phyloP scores from a whole-genome alignment of 2,329 filamentous ascomycete genomes.

The Penicillium sp. region DNA sequence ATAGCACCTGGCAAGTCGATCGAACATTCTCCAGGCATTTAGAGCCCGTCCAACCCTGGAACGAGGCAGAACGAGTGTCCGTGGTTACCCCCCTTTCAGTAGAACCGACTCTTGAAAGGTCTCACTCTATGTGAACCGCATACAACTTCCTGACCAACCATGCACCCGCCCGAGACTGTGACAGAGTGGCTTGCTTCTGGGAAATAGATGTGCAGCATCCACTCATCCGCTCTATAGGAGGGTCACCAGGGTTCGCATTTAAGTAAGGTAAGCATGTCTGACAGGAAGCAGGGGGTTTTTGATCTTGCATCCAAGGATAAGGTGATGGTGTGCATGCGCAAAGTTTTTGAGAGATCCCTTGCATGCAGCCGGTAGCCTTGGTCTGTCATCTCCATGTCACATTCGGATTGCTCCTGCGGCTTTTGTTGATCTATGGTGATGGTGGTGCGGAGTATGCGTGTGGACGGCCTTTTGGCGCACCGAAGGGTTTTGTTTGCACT shows the following conservation, averaged over 20 bases:
- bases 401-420: neutral
- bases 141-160: neutral
- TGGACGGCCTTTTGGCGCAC: neutral
- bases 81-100: neutral
- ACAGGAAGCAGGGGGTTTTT: constrained; percentile 17
- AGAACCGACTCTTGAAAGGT: neutral
- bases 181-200: constrained; percentile 1
- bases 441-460: neutral
- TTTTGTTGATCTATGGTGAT: neutral
- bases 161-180: constrained; percentile 2
- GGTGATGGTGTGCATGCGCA: constrained; percentile 5
- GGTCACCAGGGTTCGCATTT: neutral
- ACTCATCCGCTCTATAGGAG: neutral
- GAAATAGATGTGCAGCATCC: neutral
- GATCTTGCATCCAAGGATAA: constrained; percentile 4
- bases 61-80: too few species aligned
- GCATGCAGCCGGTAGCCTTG: constrained; percentile 6
- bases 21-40: too few species aligned
- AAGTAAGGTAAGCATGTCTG: constrained; percentile 10
- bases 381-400: constrained; percentile 7
- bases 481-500: neutral
- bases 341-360: constrained; percentile 12
- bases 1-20: too few species aligned
- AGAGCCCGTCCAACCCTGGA: too few species aligned
- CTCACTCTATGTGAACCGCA: neutral